Base-by-base conservation (phyloP, 306 rosid species). In the Sindora glabra region DNA sequence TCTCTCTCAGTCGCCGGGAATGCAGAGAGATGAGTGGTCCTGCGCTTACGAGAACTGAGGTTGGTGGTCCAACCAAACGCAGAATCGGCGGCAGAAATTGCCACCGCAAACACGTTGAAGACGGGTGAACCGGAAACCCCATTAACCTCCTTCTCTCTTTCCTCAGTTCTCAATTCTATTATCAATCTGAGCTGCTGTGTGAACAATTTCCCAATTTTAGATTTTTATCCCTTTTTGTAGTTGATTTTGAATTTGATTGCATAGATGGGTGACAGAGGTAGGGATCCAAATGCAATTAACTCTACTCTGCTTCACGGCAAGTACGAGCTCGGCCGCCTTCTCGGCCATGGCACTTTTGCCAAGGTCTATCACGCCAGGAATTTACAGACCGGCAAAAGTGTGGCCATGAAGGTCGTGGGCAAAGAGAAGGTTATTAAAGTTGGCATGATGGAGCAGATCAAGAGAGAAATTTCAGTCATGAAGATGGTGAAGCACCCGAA, bases 101-200 rank as follows among this genome's bases (percentile, higher is more conserved):
- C 73, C 95, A 89, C 84, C 89, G 96, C 50, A 89, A 89, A 65
- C 95, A 89, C 96, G 96, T 89, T 1, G 94, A 89, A 65, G 95
- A 85, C 90, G 90, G 94, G 81, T 89, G 84, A 86, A 3, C 65
- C 13, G 14, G 6, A 33, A 25, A 14, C 49, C 26, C 2, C 25
- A 19, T 0, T 13, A 5, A 8, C 13, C 8, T 2, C n/a, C 22
- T 6, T 16, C 14, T 0, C 23, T 3, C 10, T 12, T 13, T 3
- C 21, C 2, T 1, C 8, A 9, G 21, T 29, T 7, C 55, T 34
- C 61, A 50, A 16, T 30, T 49, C 24, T 41, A 6, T n/a, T 15
- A 18, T 5, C 32, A 46, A 64, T 26, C 33, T 52, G 59, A 23
- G 39, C 17, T 22, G 8, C 34, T 49, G 40, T 37, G 29, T 62